These are phyloP conservation scores for Yamadazyma dushanensis DNA, from an alignment of 1,139 yeast genomes.

Conservation along the genomic window DNA sequence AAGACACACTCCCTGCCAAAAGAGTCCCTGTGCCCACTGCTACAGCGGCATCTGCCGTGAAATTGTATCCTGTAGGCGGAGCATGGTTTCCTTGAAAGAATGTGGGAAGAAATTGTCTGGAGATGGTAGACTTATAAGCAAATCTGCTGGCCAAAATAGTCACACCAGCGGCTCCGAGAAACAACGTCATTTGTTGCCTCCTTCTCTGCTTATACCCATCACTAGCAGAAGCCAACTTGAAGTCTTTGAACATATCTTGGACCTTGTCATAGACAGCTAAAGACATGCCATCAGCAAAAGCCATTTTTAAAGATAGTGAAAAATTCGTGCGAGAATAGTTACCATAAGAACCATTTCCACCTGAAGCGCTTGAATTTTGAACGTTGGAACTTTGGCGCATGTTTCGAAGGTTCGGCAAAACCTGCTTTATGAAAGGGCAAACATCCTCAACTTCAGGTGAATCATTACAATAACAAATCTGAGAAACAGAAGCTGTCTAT, in stretches of 20 bases:
- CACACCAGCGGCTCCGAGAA: slow-evolving; percentile 69
- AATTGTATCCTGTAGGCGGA: slow-evolving; percentile 74
- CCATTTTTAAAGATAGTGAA: background rate
- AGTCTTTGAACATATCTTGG: slow-evolving; percentile 17
- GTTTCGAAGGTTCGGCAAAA: too few species aligned
- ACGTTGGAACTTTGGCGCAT: too few species aligned
- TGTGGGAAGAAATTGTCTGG: slow-evolving; percentile 75
- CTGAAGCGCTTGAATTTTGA: too few species aligned
- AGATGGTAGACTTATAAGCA: slow-evolving; percentile 71
- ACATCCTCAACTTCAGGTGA: too few species aligned
- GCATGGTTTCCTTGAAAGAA: slow-evolving; percentile 83
- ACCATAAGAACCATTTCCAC: too few species aligned
- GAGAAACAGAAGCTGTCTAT: too few species aligned
- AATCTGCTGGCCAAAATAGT: slow-evolving; percentile 73
- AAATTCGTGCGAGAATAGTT: slow-evolving; percentile 8
- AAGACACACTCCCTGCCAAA: slow-evolving; percentile 68
- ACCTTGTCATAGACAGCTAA: slow-evolving; percentile 1
- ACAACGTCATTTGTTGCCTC: slow-evolving; percentile 68
- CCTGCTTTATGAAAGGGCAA: too few species aligned
- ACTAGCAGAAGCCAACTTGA: slow-evolving; percentile 39
- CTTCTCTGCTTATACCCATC: slow-evolving; percentile 55
- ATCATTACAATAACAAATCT: too few species aligned
- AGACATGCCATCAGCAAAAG: background rate
- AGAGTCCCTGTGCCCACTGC: slow-evolving; percentile 85
- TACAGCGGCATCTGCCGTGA: slow-evolving; percentile 79